Evolutionary conservation across 345 rosid species (phyloP), one percentile per base, ranked within the genome.

Genomic region (Eucalyptus globulus): DNA sequence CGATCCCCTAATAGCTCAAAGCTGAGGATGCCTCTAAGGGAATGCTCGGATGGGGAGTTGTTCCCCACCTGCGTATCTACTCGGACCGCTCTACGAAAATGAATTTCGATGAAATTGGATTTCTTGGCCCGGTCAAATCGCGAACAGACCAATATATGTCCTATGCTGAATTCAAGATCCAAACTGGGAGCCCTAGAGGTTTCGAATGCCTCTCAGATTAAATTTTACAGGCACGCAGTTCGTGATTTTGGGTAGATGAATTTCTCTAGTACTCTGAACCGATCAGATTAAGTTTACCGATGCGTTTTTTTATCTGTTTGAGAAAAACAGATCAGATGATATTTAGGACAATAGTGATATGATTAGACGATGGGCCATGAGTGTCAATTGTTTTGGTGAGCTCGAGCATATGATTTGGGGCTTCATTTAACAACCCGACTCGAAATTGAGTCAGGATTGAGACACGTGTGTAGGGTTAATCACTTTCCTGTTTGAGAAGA

Each of bases 31-130:
- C 13, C 43, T 69, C 14, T 5, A 4, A 17, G 45, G 81, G 5
- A 9, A 9, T 72, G 81, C 81, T 37, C 5, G 13, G 8, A 12
- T 19, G 14, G 27, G 45, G 81, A 72, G 14, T 34, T 10, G 81
- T 16, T 31, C 24, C 80, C 0, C 22, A 0, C 6, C 43, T 15
- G 7, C 24, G 10, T 31, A 67, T 67, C 21, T 67, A 7, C 80
- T 3, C 1, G 80, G 80, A 16, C 26, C 26, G 4, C 1, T 0
- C 0, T 3, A 21, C 2, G 27, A 6, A 17, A 72, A 19, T 24
- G 45, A 19, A 37, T 40, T 37, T 19, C 2, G 5, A 19, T 1
- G 2, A 2, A 34, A 72, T 72, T 72, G 81, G 81, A 69, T 69
- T 17, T 34, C 80, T 69, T 21, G 44, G 44, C 44, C 0, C 3